Conservation (phyloP, 2,329 filamentous ascomycete genomes). For the Onygenales sp. region DNA sequence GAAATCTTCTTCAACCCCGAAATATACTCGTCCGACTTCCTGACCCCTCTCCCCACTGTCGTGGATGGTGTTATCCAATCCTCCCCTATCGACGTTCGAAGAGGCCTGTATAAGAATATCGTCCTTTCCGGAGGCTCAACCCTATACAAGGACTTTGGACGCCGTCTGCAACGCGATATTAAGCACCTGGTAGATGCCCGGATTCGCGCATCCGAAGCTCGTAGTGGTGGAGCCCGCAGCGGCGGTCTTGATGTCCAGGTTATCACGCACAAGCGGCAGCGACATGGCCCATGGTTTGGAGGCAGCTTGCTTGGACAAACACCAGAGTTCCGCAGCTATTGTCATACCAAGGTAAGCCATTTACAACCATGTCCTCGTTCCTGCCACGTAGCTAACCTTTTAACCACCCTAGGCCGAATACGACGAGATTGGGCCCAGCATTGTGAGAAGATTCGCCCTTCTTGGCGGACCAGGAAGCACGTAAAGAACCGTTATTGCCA, state of each 20-base stretch:
- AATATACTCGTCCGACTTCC: constrained; percentile 97
- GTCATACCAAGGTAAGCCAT: constrained; percentile 68
- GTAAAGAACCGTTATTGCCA: constrained; percentile 16
- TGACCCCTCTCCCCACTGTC: constrained; percentile 86
- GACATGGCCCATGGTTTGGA: constrained; percentile 97
- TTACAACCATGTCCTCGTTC: background rate
- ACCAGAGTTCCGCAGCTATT: constrained; percentile 96
- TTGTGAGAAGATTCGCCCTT: constrained; percentile 87
- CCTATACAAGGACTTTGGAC: constrained; percentile 96
- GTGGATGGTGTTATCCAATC: constrained; percentile 97
- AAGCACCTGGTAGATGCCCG: constrained; percentile 89
- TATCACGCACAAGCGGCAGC: constrained; percentile 92
- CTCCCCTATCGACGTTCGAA: constrained; percentile 91
- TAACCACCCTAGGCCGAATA: constrained; percentile 48
- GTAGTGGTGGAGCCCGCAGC: constrained; percentile 84
- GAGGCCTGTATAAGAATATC: constrained; percentile 99
- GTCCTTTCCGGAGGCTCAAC: constrained; percentile 95
- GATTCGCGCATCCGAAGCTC: constrained; percentile 83
- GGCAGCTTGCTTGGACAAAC: constrained; percentile 94
- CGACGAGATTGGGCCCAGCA: constrained; percentile 91
- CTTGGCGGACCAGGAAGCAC: constrained; percentile 73
- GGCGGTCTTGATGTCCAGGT: constrained; percentile 95
- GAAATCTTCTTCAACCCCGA: constrained; percentile 99
- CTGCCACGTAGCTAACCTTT: constrained; percentile 1
- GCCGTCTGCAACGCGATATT: constrained; percentile 92